These are phyloP conservation scores for Cocos nucifera DNA, from an alignment of 176 grass and related monocot species.

Conservation along the genomic window DNA sequence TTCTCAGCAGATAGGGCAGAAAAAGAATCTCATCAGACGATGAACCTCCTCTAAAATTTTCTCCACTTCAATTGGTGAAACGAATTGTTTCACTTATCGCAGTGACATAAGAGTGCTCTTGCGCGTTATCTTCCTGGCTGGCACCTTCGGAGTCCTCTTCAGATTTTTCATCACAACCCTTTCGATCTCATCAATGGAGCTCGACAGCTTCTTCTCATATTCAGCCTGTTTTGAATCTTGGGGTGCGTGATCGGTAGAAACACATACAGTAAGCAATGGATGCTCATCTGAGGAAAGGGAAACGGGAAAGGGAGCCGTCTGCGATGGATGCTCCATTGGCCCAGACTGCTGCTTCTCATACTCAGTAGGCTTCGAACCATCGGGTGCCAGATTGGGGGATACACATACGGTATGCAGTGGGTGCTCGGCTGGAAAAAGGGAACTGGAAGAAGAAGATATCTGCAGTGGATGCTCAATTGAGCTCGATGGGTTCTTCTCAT, in stretches of 20 bases:
- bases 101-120: constrained; percentile 52
- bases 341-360: too few species aligned
- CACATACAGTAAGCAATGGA: constrained; percentile 24
- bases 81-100: constrained; percentile 40
- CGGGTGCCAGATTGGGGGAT: too few species aligned
- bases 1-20: too few species aligned
- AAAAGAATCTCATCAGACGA: too few species aligned
- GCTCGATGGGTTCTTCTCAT: too few species aligned
- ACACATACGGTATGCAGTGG: too few species aligned
- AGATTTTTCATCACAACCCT: constrained; percentile 38
- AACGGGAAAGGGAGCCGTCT: constrained; percentile 12
- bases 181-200: constrained; percentile 64
- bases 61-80: not conserved
- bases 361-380: too few species aligned
- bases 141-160: constrained; percentile 32
- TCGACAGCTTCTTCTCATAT: constrained; percentile 40
- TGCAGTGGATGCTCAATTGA: too few species aligned
- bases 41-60: too few species aligned
- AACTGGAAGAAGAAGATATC: too few species aligned
- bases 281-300: constrained; percentile 7
- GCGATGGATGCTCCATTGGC: not conserved
- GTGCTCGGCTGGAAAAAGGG: too few species aligned
- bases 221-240: not conserved
- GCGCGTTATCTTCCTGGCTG: constrained; percentile 35
- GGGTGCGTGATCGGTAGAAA: constrained; percentile 9